Evolutionary conservation across 495 filamentous ascomycete genomes (phyloP).

Genomic region (Aspergillus carlsbadensis): DNA sequence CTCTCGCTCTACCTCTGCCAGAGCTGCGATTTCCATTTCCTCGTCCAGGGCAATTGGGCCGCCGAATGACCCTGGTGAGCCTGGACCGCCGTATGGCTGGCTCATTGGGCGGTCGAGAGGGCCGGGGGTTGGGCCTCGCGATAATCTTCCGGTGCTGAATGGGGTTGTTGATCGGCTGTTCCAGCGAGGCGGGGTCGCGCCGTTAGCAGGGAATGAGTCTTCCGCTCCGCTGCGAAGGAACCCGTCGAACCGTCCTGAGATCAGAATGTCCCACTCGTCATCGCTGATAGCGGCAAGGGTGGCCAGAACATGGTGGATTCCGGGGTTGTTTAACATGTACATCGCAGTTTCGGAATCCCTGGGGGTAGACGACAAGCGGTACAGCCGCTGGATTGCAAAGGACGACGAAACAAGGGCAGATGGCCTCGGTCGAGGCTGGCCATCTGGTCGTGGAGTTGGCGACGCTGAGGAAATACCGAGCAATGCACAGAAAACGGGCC

Average conservation of each 20-base stretch:
- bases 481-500: slow-evolving; percentile 74
- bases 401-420: slow-evolving; percentile 70
- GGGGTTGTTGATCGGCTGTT: slow-evolving; percentile 46
- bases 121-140: slow-evolving; percentile 39
- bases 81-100: slow-evolving; percentile 33
- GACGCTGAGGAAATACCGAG: slow-evolving; percentile 62
- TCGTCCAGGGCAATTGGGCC: slow-evolving; percentile 85
- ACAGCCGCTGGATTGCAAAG: slow-evolving; percentile 78
- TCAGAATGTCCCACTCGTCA: slow-evolving; percentile 94
- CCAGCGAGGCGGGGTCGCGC: slow-evolving; percentile 23
- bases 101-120: slow-evolving; percentile 42
- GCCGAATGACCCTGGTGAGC: slow-evolving; percentile 45
- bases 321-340: slow-evolving; percentile 81
- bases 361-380: slow-evolving; percentile 67
- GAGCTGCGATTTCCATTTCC: slow-evolving; percentile 84
- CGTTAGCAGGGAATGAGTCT: slow-evolving; percentile 39
- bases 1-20: slow-evolving; percentile 90
- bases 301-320: slow-evolving; percentile 78
- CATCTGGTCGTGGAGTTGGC: slow-evolving; percentile 39
- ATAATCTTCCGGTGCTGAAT: slow-evolving; percentile 40
- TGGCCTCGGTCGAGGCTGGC: slow-evolving; percentile 57
- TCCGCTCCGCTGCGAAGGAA: slow-evolving; percentile 96
- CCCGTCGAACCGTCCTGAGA: slow-evolving; percentile 93
- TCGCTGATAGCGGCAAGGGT: slow-evolving; percentile 84
- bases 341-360: slow-evolving; percentile 84